Evolutionary conservation across 2,329 filamentous ascomycete species (phyloP), one percentile per base, ranked within the genome.

Genomic region (Emergomyces orientalis): DNA sequence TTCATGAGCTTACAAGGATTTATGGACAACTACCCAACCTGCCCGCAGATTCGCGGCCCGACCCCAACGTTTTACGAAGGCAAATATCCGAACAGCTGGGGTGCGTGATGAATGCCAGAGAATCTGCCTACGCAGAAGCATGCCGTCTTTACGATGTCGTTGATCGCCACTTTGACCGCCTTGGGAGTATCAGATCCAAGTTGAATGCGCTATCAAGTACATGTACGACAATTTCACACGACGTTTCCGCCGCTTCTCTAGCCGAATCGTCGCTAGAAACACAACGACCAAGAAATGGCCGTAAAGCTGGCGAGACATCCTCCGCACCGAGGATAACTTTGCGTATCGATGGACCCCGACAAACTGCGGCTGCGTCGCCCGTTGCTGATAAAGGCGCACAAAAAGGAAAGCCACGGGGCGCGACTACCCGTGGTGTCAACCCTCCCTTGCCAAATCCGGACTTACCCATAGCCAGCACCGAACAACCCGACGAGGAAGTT

Each of bases 141-240:
- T 78, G 77, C 65, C 79, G 83, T 27, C 73, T 85, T 30, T 81
- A 81, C 71, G 82, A 85, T 70, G 80, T 83, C 51, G 80, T 83
- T 7, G 78, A 84, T 70, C 80, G 82, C 67, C 82, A 85, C 69
- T 79, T 81, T 67, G 80, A 81, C 66, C 80, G 84, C 56, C 73
- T 87, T 58, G 80, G 79, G 59, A 80, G 81, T 63, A 86, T 88
- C 68, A 82, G 81, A 63, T 79, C 80, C 68, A 87, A 87, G 73
- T 79, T 88, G 25, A 80, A 85, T 65, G 81, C 82, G 13, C 79
- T 87, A 57, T 84, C 85, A 83, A 71, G 85, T 84, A 22, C 54
- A 19, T 57, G 54, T 39, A 57, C 54, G 27, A 22, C 80, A 83
- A 30, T 63, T 49, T 79, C 82, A 66, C 85, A 86, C 67, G 82